Evolutionary conservation across 176 grass and related monocot genomes (phyloP).

Genomic region (Guadua angustifolia): DNA sequence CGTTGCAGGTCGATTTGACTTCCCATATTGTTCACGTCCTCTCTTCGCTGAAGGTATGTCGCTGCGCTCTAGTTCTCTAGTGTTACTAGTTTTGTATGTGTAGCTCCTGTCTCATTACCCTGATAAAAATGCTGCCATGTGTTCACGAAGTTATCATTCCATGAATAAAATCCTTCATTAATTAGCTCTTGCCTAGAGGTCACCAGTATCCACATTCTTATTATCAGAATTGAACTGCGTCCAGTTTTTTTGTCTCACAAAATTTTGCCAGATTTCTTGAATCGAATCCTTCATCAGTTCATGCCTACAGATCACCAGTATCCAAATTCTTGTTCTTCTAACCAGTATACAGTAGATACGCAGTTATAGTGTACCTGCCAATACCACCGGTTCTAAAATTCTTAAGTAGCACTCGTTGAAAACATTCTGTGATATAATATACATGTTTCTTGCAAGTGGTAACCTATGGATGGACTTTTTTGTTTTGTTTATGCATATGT

Average conservation of each 20-base stretch:
- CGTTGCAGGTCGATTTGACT: slow-evolving; percentile 82
- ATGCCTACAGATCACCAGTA: neutral
- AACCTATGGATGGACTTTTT: neutral
- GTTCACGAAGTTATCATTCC: slow-evolving; percentile 7
- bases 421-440: neutral
- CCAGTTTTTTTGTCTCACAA: neutral
- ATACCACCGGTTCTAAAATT: neutral
- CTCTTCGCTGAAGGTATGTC: slow-evolving; percentile 72
- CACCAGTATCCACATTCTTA: neutral
- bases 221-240: neutral
- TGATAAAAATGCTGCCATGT: neutral
- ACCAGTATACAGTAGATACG: neutral
- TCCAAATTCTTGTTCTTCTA: neutral
- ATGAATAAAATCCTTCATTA: neutral
- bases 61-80: neutral
- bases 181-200: neutral
- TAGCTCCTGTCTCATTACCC: neutral
- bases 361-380: neutral
- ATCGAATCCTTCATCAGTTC: neutral
- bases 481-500: too few species aligned
- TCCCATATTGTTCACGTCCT: slow-evolving; percentile 88
- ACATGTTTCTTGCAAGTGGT: neutral
- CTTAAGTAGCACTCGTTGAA: neutral
- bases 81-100: neutral
- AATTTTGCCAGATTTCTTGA: neutral